Evolutionary conservation across 805 yeast species (phyloP), one percentile per base, ranked within the genome.

Genomic region (Millerago galiae): DNA sequence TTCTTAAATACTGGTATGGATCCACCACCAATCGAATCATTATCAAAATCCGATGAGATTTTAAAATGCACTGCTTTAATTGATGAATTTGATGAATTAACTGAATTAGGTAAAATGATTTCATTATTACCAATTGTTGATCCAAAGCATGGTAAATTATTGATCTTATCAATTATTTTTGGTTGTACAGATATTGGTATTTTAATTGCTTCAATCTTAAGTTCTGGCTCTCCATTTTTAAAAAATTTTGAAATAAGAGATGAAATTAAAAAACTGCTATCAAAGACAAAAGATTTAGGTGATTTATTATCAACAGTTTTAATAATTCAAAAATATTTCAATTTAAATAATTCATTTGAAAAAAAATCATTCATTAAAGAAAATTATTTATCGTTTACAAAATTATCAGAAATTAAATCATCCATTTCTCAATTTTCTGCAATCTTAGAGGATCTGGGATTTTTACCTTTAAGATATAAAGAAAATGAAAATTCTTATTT

Each of bases 101-200:
- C 98, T 0, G 77, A 86, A 43, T 65, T 91, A 35, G 99, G 99
- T 16, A 72, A 68, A 34, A 88, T 82, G 53, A 68, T 91, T 29
- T 82, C 96, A 0, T 68, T 82, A 55, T 67, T 91, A 46, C 99
- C 99, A 1, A 79, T 85, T 1, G 70, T 77, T 45, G 98, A 91
- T 59, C 74, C 91, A 35, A 81, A 77, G 47, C 83, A 88, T 37
- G 96, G 95, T 8, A 91, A 91, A 54, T 62, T 90, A 40, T 65
- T 91, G 29, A 77, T 90, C 14, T 75, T 79, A 47, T 89, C 95
- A 1, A 78, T 91, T 34, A 72, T 90, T 5, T 86, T 91, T 59
- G 93, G 93, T 0, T 83, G 93, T 54, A 63, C 90, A 8, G 90
- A 86, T 21, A 65, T 74, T 15, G 82, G 90, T 45, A 67, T 89